Conservation (phyloP, 2,329 filamentous ascomycete species). For the Epichloe glyceriae region DNA sequence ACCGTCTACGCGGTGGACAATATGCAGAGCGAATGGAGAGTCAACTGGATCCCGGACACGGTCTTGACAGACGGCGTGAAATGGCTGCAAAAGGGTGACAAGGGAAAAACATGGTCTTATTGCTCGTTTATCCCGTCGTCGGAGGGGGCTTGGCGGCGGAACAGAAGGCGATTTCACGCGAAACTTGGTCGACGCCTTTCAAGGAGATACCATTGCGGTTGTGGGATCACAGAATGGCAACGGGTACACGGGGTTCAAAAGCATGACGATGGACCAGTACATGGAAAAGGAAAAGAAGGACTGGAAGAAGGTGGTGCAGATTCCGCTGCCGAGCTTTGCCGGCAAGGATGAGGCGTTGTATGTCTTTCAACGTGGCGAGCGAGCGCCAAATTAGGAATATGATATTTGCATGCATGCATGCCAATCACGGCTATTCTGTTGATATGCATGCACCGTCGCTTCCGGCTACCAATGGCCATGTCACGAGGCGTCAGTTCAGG, state of each 20-base stretch:
- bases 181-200: slow-evolving; percentile 45
- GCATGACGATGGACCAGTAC: slow-evolving; percentile 52
- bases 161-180: slow-evolving; percentile 50
- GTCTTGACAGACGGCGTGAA: slow-evolving; percentile 44
- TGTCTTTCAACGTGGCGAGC: slow-evolving; percentile 43
- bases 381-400: slow-evolving; percentile 16
- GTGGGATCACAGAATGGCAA: slow-evolving; percentile 64
- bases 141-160: slow-evolving; percentile 50
- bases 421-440: too few relatives aligned
- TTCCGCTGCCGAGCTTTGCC: slow-evolving; percentile 60
- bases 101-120: slow-evolving; percentile 44
- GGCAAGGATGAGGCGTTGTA: slow-evolving; percentile 67
- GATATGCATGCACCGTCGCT: too few relatives aligned
- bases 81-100: slow-evolving; percentile 38
- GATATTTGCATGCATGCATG: not conserved
- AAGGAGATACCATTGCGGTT: slow-evolving; percentile 52
- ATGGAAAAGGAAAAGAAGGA: slow-evolving; percentile 42
- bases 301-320: slow-evolving; percentile 49
- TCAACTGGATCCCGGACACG: slow-evolving; percentile 56
- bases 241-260: slow-evolving; percentile 58
- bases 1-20: slow-evolving; percentile 51
- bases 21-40: slow-evolving; percentile 53
- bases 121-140: slow-evolving; percentile 63
- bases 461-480: not conserved
- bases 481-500: not conserved